phyloP scores from a whole-genome alignment of 495 filamentous ascomycete genomes.

The Xylaria scruposa region DNA sequence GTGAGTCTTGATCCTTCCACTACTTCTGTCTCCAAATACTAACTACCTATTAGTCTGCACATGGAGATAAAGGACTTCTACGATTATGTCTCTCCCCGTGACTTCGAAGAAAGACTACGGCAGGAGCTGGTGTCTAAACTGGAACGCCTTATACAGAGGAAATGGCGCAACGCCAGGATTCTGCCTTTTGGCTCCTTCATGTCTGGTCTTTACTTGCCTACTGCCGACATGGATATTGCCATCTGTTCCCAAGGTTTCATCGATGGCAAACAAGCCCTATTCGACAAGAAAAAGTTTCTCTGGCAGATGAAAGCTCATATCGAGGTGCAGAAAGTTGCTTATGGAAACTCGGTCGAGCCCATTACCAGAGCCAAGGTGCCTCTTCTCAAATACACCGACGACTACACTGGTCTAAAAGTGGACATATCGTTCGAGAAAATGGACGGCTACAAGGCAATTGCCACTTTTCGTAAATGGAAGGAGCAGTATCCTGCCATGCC shows the following conservation, averaged over 20 bases:
- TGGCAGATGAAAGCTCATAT: conserved; percentile 60
- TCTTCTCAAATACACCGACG: conserved; percentile 88
- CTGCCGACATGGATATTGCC: conserved; percentile 91
- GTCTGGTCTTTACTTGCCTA: conserved; percentile 88
- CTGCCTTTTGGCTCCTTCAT: conserved; percentile 89
- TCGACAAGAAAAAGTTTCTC: conserved; percentile 46
- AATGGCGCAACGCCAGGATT: conserved; percentile 64
- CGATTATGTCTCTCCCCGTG: conserved; percentile 75
- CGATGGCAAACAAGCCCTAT: conserved; percentile 42
- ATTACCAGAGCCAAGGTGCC: conserved; percentile 84
- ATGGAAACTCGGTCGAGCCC: conserved; percentile 61
- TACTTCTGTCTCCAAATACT: background rate
- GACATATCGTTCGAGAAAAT: conserved; percentile 95
- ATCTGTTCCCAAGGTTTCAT: conserved; percentile 72
- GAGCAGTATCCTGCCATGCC: conserved; percentile 80
- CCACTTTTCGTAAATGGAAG: conserved; percentile 82
- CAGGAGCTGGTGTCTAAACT: conserved; percentile 70
- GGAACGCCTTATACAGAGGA: conserved; percentile 55
- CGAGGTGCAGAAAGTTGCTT: conserved; percentile 53
- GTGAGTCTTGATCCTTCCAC: conserved; percentile 46
- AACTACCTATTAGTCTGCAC: conserved; percentile 65
- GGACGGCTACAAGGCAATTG: conserved; percentile 76
- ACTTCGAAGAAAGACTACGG: conserved; percentile 78
- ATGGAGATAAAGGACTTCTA: conserved; percentile 91
- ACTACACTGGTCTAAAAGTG: conserved; percentile 72